phyloP scores from a whole-genome alignment of 306 rosid genomes.

The Lithocarpus polystachyus region DNA sequence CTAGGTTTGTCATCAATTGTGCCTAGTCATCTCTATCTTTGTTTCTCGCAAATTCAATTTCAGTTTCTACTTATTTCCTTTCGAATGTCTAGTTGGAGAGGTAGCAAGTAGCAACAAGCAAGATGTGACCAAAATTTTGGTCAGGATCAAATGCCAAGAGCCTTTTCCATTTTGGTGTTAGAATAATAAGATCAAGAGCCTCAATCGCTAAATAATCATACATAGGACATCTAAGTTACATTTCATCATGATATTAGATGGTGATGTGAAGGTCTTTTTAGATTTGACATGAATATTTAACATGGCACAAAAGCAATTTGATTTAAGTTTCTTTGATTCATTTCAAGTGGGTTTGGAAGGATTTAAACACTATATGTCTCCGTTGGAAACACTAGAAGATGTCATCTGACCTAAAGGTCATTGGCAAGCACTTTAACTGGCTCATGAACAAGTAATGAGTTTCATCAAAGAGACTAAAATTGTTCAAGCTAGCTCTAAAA shows the following conservation, averaged over 20 bases:
- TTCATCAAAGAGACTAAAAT: not conserved
- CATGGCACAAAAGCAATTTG: not conserved
- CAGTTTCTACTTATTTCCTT: not conserved
- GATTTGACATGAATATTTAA: not conserved
- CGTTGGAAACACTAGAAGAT: too few relatives aligned
- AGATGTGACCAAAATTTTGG: not conserved
- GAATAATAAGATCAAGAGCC: not conserved
- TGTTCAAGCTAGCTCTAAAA: not conserved
- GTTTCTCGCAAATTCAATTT: constrained; percentile 3
- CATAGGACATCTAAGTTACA: too few relatives aligned
- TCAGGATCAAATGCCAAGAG: not conserved
- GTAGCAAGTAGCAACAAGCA: not conserved
- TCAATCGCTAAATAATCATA: not conserved
- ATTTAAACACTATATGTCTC: too few relatives aligned
- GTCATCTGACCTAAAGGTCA: too few relatives aligned
- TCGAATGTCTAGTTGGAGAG: too few relatives aligned
- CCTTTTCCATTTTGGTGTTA: not conserved
- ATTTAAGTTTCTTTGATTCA: not conserved
- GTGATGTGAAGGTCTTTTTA: not conserved
- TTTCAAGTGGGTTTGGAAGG: too few relatives aligned
- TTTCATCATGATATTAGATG: not conserved
- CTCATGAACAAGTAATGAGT: not conserved
- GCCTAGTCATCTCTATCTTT: constrained; percentile 8
- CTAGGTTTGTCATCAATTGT: constrained; percentile 52
- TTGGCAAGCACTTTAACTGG: not conserved